Conservation (phyloP, 257 asterid species). For the Nicotiana sylvestris region DNA sequence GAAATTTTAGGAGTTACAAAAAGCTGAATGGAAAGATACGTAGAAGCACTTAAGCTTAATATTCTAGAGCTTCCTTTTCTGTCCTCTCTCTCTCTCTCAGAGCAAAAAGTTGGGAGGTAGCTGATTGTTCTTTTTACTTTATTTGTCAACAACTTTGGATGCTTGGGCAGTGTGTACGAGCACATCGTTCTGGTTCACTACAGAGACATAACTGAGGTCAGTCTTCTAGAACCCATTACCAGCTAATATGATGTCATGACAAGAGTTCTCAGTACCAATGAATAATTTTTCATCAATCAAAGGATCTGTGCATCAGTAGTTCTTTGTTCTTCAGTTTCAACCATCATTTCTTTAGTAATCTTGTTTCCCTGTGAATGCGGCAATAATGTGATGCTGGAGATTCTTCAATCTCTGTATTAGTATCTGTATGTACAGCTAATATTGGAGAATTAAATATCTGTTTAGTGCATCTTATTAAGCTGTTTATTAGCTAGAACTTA, state of each 20-base stretch:
- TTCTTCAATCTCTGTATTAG: not conserved
- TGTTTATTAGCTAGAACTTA: not conserved
- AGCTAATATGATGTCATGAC: constrained; percentile 14
- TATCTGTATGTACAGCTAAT: constrained; percentile 2
- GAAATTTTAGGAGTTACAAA: not conserved
- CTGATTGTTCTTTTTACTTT: constrained; percentile 7
- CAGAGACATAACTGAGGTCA: constrained; percentile 65
- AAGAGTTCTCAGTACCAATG: not conserved
- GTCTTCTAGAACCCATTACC: constrained; percentile 21
- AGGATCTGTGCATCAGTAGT: not conserved
- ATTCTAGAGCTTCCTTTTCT: not conserved
- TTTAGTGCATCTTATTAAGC: not conserved
- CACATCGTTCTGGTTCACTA: constrained; percentile 83
- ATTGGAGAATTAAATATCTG: not conserved
- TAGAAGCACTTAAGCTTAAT: not conserved
- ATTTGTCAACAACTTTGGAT: constrained; percentile 4
- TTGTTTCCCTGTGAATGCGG: not conserved
- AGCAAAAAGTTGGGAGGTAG: not conserved
- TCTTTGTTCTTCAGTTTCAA: constrained; percentile 5
- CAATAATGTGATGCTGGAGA: not conserved
- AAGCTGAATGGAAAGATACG: not conserved
- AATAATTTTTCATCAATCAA: constrained; percentile 12
- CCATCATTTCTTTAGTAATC: not conserved
- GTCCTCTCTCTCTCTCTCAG: not conserved
- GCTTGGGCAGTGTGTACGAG: constrained; percentile 48